Evolutionary conservation across 768 basidiomycete genomes (phyloP).

Genomic region (Xerocomellus amylosporus): DNA sequence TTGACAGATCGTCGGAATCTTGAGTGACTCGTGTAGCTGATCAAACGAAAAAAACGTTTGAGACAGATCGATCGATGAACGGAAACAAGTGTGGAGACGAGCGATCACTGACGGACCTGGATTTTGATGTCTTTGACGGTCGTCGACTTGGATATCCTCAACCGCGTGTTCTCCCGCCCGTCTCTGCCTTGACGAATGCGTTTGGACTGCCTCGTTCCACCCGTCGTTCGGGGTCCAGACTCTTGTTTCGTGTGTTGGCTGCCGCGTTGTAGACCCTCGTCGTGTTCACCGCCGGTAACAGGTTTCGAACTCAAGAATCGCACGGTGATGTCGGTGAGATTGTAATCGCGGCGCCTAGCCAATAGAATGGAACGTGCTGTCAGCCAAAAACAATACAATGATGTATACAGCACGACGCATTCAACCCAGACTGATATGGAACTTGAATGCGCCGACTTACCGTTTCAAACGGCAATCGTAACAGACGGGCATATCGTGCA

Average conservation of each 20-base stretch:
- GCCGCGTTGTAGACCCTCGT: constrained; percentile 27
- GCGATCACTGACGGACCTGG: constrained; percentile 47
- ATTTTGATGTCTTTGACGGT: constrained; percentile 79
- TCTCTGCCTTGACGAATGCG: constrained; percentile 61
- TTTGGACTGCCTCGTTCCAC: constrained; percentile 62
- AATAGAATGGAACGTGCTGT: constrained; percentile 19
- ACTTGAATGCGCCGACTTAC: constrained; percentile 35
- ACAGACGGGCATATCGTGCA: constrained; percentile 55
- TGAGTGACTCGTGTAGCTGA: constrained; percentile 60
- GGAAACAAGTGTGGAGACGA: background rate
- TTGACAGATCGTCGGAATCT: constrained; percentile 75
- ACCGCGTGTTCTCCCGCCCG: constrained; percentile 45
- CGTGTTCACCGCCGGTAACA: constrained; percentile 29
- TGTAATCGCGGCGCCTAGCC: constrained; percentile 45
- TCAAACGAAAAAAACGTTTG: background rate
- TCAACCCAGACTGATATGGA: constrained; percentile 9
- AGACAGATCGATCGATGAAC: background rate
- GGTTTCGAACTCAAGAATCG: constrained; percentile 41
- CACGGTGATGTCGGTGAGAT: constrained; percentile 59
- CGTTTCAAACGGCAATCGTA: constrained; percentile 56
- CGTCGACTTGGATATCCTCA: constrained; percentile 60
- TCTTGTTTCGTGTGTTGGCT: constrained; percentile 30
- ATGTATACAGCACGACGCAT: constrained; percentile 4
- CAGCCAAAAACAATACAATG: constrained; percentile 9
- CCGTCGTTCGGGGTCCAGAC: constrained; percentile 36